Percentiles rank a stretch among this genome's conserved stretches.
Evolutionary conservation across 2,329 filamentous ascomycete genomes (phyloP).

Genomic region (Penicillium sp.): DNA sequence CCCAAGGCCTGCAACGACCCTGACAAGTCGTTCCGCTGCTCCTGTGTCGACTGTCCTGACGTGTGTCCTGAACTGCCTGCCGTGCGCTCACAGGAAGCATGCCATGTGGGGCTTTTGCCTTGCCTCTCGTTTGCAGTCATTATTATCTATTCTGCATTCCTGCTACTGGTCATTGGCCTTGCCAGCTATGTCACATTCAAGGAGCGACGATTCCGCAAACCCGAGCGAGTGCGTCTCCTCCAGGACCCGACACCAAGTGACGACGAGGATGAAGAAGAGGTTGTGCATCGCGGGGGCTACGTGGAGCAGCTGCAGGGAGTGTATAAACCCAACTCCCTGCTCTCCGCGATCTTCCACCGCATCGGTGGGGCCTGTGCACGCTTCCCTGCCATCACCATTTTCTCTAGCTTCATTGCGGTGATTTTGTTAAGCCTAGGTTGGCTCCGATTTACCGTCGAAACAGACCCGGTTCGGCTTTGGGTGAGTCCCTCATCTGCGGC

Average conservation of each 20-base stretch:
- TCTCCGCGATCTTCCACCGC: constrained; percentile 74
- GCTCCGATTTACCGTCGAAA: constrained; percentile 85
- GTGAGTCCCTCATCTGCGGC: constrained; percentile 92
- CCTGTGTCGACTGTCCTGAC: constrained; percentile 86
- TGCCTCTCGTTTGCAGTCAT: constrained; percentile 93
- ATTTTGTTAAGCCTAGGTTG: constrained; percentile 80
- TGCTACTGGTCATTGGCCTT: constrained; percentile 66
- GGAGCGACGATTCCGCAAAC: constrained; percentile 70
- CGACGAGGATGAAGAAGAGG: constrained; percentile 89
- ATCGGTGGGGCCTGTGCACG: constrained; percentile 77
- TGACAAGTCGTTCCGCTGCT: constrained; percentile 81
- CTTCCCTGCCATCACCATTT: constrained; percentile 82
- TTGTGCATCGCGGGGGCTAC: constrained; percentile 72
- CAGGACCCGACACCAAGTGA: constrained; percentile 83
- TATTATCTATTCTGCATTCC: constrained; percentile 73
- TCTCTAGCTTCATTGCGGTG: constrained; percentile 70
- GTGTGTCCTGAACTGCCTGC: constrained; percentile 80
- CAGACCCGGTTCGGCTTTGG: constrained; percentile 87
- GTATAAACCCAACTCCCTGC: constrained; percentile 80
- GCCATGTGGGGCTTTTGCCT: constrained; percentile 81
- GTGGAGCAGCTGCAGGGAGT: constrained; percentile 74
- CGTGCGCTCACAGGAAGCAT: constrained; percentile 67
- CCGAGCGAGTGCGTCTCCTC: constrained; percentile 79
- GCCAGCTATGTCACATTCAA: constrained; percentile 74
- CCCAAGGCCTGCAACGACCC: constrained; percentile 88